Base-by-base conservation (phyloP, 2,329 filamentous ascomycete genomes). In the Cladophialophora carrionii region DNA sequence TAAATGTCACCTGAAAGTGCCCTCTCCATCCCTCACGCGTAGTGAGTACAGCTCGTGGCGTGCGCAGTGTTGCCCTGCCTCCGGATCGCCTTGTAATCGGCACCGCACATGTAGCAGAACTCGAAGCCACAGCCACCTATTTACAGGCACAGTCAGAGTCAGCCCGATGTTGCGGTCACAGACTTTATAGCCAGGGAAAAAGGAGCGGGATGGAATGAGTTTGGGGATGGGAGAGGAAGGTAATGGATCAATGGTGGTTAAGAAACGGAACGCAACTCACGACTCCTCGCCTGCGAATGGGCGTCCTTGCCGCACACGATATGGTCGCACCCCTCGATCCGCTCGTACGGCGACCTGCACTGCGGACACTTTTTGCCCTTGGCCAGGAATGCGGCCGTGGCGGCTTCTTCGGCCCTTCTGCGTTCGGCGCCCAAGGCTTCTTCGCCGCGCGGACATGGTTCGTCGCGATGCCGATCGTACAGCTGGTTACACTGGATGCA, bases 401-500 rank as follows among this genome's bases (percentile, higher is more conserved):
- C 54, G 17, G 54, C 56, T 22, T 64, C 62, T 52, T 64, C 62
- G 20, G 55, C 56, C 32, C 26, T 60, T 8, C 62, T 41, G 29
- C 62, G 24, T 48, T 57, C 55, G 12, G 34, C 51, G 14, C 32
- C 43, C 32, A 22, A 31, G 0, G 62, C 55, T 41, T 57, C 62
- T 51, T 64, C 62, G n/a, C 62, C 62, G 17, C 29, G 43, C 9
- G 55, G 62, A 56, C 62, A 64, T 9, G 62, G 62, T n/a, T 64
- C 51, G 46, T 64, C 56, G 9, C 54, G 6, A 46, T 64, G 62
- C 12, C 12, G 26, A 22, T 60, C 56, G 49, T 64, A 64, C 32
- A 58, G 56, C 29, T 64, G 62, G 57, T 64, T 64, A 12, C 54
- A 64, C 48, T 64, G 62, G 22, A 60, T 60, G 51, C 55, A 64